Conservation (phyloP, 2,329 filamentous ascomycete genomes). For the Chrysoporthe austroafricana region DNA sequence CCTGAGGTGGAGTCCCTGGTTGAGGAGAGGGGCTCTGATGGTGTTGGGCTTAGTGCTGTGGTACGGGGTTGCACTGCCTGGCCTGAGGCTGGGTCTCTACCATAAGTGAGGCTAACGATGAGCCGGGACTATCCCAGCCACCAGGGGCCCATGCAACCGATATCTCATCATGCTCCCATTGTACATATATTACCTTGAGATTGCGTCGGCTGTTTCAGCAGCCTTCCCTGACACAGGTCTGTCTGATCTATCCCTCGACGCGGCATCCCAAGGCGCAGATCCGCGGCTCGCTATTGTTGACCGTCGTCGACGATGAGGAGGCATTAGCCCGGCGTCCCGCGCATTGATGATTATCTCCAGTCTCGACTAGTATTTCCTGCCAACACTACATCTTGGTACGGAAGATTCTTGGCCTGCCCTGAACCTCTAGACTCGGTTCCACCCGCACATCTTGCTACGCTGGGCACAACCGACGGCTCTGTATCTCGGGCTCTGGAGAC, state of each 20-base stretch:
- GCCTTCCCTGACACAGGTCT: constrained; percentile 24
- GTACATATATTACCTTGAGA: constrained; percentile 21
- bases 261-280: constrained; percentile 2
- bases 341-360: background rate
- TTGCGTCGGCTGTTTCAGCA: constrained; percentile 27
- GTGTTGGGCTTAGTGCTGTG: background rate
- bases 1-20: background rate
- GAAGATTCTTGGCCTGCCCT: too few species aligned
- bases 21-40: background rate
- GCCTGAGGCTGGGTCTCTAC: background rate
- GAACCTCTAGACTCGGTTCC: background rate
- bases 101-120: background rate
- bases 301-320: background rate
- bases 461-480: background rate
- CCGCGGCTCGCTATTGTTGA: background rate
- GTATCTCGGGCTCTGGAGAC: background rate
- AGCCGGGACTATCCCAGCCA: constrained; percentile 20
- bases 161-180: constrained; percentile 21
- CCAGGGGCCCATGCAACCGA: background rate
- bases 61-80: background rate
- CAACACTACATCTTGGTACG: too few species aligned
- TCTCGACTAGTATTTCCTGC: background rate
- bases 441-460: too few species aligned
- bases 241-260: constrained; percentile 20
- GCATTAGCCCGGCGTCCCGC: background rate